These are phyloP conservation scores for Aspergillus latus DNA, from an alignment of 2,329 filamentous ascomycete genomes.

Conservation along the genomic window DNA sequence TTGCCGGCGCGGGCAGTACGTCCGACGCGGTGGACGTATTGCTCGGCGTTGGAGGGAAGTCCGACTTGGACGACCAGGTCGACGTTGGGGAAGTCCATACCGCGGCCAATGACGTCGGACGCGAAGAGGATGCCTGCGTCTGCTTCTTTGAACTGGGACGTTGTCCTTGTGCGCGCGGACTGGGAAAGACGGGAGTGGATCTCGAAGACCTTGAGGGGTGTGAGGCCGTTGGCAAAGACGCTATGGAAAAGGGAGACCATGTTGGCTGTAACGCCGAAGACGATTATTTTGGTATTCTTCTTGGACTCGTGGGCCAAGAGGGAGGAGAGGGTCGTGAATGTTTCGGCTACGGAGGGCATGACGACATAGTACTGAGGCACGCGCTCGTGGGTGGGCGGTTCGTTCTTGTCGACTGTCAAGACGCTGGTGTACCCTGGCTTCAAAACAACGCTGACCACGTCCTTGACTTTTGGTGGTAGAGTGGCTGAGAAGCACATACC, in stretches of 20 bases:
- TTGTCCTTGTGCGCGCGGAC: slow-evolving; percentile 61
- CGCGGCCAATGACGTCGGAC: slow-evolving; percentile 48
- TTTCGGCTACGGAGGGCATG: slow-evolving; percentile 45
- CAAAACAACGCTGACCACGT: slow-evolving; percentile 67
- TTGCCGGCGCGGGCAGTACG: slow-evolving; percentile 64
- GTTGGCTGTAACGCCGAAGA: slow-evolving; percentile 78
- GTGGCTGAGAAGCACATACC: slow-evolving; percentile 87
- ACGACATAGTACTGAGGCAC: slow-evolving; percentile 52
- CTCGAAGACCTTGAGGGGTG: slow-evolving; percentile 47
- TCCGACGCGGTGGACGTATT: slow-evolving; percentile 53
- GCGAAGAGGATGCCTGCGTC: slow-evolving; percentile 53
- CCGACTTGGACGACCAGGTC: slow-evolving; percentile 52
- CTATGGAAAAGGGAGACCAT: slow-evolving; percentile 59
- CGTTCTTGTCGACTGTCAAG: slow-evolving; percentile 75
- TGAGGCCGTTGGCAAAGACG: slow-evolving; percentile 49
- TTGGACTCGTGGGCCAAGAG: slow-evolving; percentile 48
- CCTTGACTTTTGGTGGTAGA: slow-evolving; percentile 76
- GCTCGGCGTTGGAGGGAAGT: slow-evolving; percentile 51
- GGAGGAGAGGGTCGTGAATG: slow-evolving; percentile 47
- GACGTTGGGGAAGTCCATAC: slow-evolving; percentile 54
- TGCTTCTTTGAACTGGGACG: slow-evolving; percentile 33
- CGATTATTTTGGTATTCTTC: slow-evolving; percentile 74
- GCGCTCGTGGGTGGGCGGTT: slow-evolving; percentile 68
- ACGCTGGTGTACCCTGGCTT: slow-evolving; percentile 73
- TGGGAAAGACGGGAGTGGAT: slow-evolving; percentile 81